phyloP scores from a whole-genome alignment of 306 rosid species.

The Erythrophleum fordii region DNA sequence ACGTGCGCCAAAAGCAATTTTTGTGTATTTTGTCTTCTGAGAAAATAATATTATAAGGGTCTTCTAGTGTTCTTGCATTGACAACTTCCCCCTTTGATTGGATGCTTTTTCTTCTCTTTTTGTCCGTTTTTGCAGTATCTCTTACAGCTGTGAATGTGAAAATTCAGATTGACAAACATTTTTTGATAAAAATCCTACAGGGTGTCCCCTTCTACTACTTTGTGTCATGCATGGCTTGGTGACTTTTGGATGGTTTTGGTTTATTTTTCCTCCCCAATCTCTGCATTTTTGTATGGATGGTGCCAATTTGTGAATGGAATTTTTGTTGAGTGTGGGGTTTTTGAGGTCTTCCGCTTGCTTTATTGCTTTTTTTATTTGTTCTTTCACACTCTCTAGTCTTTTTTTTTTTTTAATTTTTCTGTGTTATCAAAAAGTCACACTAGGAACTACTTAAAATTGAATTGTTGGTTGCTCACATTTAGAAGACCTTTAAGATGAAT shows the following conservation, averaged over 20 bases:
- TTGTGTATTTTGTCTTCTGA: not conserved
- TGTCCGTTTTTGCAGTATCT: not conserved
- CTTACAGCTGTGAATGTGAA: not conserved
- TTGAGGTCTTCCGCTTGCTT: not conserved
- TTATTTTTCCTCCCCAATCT: not conserved
- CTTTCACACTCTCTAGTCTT: not conserved
- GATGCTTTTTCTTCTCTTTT: not conserved
- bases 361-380: not conserved
- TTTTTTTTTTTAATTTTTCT: not conserved
- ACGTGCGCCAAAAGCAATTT: constrained; percentile 21
- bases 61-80: not conserved
- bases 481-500: not conserved
- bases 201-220: constrained; percentile 7
- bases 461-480: not conserved
- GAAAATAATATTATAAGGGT: not conserved
- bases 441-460: not conserved
- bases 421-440: not conserved
- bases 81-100: not conserved
- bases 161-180: not conserved
- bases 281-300: not conserved
- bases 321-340: not conserved
- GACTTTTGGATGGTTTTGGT: not conserved
- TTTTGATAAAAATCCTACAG: constrained; percentile 3
- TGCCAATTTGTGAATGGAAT: not conserved
- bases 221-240: not conserved